Evolutionary conservation across 2,329 filamentous ascomycete genomes (phyloP), one percentile per base, ranked within the genome.

Genomic region (Pseudonectria buxi): DNA sequence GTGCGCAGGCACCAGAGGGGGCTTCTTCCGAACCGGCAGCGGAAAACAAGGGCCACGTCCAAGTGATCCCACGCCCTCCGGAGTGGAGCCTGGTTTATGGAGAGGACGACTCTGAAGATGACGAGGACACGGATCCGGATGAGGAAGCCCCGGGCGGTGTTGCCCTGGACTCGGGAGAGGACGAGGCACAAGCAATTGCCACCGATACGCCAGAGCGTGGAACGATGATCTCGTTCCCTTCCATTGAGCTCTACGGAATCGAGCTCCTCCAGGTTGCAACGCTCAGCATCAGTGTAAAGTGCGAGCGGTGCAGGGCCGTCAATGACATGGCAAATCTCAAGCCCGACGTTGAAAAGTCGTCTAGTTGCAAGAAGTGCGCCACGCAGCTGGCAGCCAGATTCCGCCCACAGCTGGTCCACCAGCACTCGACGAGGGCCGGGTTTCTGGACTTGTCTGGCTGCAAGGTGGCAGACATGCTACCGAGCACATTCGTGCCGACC

Each of bases 381-480:
- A 68, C 65, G 2, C 54, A 61, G 0, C 64, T 81, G 24, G 62
- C 63, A 2, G 65, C 71, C 30, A 67, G 55, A 35, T 88, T 80
- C 56, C 72, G 81, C 25, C 72, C 72, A 47, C 81, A 86, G 53
- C 61, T 87, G 37, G 75, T 92, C 43, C 86, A 92, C 59, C 68
- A 74, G 34, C 74, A 81, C 61, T 86, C 83, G 4, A 71, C 74
- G n/a, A 70, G 84, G 39, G 85, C 84, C 10, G 86, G 86, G 4
- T 89, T 89, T 56, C 61, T 94, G 39, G 85, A 92, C 56, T 62
- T 86, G 9, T 74, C 81, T 16, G 84, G 83, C 12, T 89, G 84
- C 60, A 81, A 77, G 6, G 72, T 86, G 7, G 70, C 78, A 30
- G 86, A 92, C 54, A 75, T 92, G 68, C 73, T 92, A 10, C 81